Percentiles rank a stretch among this genome's conserved stretches.
Evolutionary conservation across 805 yeast species (phyloP).

Genomic region (Sugiyamaella lignohabitans): DNA sequence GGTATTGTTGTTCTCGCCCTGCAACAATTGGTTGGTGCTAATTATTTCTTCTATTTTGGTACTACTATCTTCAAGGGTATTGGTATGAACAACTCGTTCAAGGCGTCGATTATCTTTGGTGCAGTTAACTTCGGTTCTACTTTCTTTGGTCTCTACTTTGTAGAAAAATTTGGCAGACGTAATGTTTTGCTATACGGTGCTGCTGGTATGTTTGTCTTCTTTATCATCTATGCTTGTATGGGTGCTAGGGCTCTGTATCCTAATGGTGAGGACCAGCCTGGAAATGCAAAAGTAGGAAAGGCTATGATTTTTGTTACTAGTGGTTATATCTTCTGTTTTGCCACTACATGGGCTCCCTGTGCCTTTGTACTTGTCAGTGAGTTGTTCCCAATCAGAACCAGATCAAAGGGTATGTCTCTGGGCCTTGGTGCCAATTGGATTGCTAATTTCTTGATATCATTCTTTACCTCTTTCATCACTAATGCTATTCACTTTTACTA

Average conservation of each 20-base stretch:
- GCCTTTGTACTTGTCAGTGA: constrained; percentile 69
- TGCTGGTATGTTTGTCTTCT: constrained; percentile 44
- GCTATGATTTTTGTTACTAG: constrained; percentile 54
- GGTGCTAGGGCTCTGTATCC: constrained; percentile 40
- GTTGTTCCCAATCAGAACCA: constrained; percentile 50
- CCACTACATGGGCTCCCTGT: constrained; percentile 56
- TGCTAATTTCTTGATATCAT: constrained; percentile 51
- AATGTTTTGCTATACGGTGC: constrained; percentile 42
- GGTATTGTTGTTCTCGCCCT: constrained; percentile 45
- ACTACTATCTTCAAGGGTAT: constrained; percentile 44
- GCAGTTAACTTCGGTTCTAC: constrained; percentile 48
- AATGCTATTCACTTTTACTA: constrained; percentile 54
- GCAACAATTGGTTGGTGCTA: constrained; percentile 60
- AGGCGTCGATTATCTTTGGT: constrained; percentile 50
- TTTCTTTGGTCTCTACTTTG: constrained; percentile 41
- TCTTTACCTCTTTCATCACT: constrained; percentile 64
- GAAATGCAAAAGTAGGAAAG: constrained; percentile 38
- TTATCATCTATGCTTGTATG: constrained; percentile 45
- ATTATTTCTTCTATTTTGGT: constrained; percentile 63
- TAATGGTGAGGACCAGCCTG: constrained; percentile 25
- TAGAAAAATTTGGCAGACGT: constrained; percentile 49
- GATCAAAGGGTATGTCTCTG: constrained; percentile 61
- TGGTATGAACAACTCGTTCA: constrained; percentile 45
- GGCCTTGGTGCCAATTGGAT: constrained; percentile 39
- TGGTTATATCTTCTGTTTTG: constrained; percentile 44